Percentiles rank a stretch among this genome's conserved stretches.
Evolutionary conservation across 768 basidiomycete species (phyloP).

Genomic region (Mycena epipterygia): DNA sequence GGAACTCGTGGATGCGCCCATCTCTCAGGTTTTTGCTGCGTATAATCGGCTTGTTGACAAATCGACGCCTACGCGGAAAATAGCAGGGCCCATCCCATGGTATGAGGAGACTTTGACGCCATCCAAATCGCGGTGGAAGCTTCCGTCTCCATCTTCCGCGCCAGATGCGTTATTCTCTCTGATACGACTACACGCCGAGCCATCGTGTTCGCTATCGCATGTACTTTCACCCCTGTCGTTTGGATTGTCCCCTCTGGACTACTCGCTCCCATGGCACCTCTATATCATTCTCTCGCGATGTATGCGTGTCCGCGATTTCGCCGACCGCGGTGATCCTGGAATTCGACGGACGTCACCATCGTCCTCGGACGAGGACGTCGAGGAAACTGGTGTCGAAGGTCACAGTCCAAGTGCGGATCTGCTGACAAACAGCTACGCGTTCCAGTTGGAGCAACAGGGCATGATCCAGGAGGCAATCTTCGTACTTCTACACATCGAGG

Average conservation of each 20-base stretch:
- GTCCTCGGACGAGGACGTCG: constrained; percentile 55
- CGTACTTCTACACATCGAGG: constrained; percentile 90
- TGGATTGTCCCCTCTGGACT: constrained; percentile 81
- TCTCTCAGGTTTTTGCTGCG: constrained; percentile 74
- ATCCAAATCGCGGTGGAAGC: constrained; percentile 52
- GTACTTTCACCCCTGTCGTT: constrained; percentile 83
- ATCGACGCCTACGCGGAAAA: constrained; percentile 49
- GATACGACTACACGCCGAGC: constrained; percentile 83
- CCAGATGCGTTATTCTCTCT: constrained; percentile 86
- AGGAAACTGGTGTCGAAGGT: constrained; percentile 71
- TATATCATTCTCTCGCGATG: constrained; percentile 90
- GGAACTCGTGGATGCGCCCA: constrained; percentile 75
- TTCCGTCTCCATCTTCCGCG: constrained; percentile 57
- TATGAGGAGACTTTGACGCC: constrained; percentile 54
- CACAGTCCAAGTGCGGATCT: constrained; percentile 89
- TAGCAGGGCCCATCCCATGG: constrained; percentile 73
- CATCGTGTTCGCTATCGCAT: constrained; percentile 75
- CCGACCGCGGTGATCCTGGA: constrained; percentile 77
- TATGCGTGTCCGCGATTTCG: constrained; percentile 87
- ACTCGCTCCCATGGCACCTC: constrained; percentile 91
- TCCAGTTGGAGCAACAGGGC: constrained; percentile 85
- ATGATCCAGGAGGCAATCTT: constrained; percentile 91
- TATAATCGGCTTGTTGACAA: constrained; percentile 65
- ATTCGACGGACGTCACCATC: constrained; percentile 40
- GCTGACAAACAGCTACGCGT: constrained; percentile 87